A percentile compares a stretch with the other conserved stretches of the same genome.
These are phyloP conservation scores for Trichoderma aggressivum DNA, from an alignment of 2,329 filamentous ascomycete genomes.

Conservation along the genomic window DNA sequence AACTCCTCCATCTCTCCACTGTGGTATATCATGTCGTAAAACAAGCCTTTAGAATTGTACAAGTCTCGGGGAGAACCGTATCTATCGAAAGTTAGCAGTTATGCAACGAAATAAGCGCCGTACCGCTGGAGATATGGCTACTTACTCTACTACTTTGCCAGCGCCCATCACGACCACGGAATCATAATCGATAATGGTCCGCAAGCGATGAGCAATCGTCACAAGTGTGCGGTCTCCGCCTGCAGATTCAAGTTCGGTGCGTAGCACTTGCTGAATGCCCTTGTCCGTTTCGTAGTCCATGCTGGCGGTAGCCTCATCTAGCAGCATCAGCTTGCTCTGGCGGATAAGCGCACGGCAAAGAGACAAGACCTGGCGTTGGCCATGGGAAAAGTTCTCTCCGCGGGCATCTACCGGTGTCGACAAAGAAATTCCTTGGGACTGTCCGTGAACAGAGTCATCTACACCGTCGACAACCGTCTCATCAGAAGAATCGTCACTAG, in stretches of 20 bases:
- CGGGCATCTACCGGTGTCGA: constrained; percentile 48
- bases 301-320: constrained; percentile 58
- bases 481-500: constrained; percentile 37
- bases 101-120: not conserved
- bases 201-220: constrained; percentile 55
- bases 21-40: constrained; percentile 55
- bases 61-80: constrained; percentile 46
- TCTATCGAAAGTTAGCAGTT: constrained; percentile 26
- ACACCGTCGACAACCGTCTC: constrained; percentile 26
- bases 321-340: constrained; percentile 52
- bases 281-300: constrained; percentile 58
- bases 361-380: constrained; percentile 57
- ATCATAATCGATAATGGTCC: constrained; percentile 60
- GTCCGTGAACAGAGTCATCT: constrained; percentile 20
- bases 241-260: constrained; percentile 45
- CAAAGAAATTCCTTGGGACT: constrained; percentile 34
- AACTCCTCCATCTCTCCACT: constrained; percentile 51
- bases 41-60: constrained; percentile 43
- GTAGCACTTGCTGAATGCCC: constrained; percentile 52
- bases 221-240: constrained; percentile 50
- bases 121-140: not conserved
- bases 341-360: constrained; percentile 55
- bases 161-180: constrained; percentile 55
- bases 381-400: constrained; percentile 55
- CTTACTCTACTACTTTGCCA: constrained; percentile 52